Evolutionary conservation across 768 basidiomycete genomes (phyloP).

Genomic region (Glaciozyma antarctica): DNA sequence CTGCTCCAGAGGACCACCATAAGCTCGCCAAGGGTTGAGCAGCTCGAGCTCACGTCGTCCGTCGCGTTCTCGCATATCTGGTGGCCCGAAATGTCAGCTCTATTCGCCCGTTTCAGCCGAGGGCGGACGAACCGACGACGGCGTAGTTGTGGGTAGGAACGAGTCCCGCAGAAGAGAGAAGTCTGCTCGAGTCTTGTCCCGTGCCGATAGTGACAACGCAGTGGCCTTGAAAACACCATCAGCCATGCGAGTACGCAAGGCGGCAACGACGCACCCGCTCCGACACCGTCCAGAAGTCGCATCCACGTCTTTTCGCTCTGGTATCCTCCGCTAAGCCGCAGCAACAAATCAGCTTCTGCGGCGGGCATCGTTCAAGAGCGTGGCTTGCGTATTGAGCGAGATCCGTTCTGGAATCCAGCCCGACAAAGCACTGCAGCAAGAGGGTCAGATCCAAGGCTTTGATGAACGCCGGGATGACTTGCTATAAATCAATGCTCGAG

Average conservation of each 20-base stretch:
- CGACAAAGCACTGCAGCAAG: slow-evolving; percentile 6
- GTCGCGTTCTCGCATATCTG: slow-evolving; percentile 9
- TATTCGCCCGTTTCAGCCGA: too few relatives aligned
- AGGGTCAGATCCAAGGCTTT: background rate
- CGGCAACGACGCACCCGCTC: slow-evolving; percentile 3
- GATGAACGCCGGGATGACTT: background rate
- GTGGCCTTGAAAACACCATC: slow-evolving; percentile 2
- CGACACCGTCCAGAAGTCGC: slow-evolving; percentile 1
- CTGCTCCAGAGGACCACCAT: background rate
- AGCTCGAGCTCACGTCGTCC: slow-evolving; percentile 15
- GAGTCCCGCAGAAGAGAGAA: background rate
- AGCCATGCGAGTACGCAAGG: background rate
- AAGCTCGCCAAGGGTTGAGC: slow-evolving; percentile 19
- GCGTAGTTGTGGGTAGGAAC: slow-evolving; percentile 27
- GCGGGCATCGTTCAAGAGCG: too few relatives aligned
- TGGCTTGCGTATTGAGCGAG: background rate
- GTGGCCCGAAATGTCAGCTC: background rate
- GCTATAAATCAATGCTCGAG: slow-evolving; percentile 27
- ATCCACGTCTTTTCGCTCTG: slow-evolving; percentile 14
- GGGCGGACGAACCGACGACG: slow-evolving; percentile 13
- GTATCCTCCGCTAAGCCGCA: background rate
- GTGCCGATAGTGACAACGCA: slow-evolving; percentile 28
- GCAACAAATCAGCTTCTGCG: too few relatives aligned
- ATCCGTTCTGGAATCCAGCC: slow-evolving; percentile 29
- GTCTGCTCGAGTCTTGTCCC: background rate